Evolutionary conservation across 2,329 filamentous ascomycete genomes (phyloP).

Genomic region (Monosporascus ibericus): DNA sequence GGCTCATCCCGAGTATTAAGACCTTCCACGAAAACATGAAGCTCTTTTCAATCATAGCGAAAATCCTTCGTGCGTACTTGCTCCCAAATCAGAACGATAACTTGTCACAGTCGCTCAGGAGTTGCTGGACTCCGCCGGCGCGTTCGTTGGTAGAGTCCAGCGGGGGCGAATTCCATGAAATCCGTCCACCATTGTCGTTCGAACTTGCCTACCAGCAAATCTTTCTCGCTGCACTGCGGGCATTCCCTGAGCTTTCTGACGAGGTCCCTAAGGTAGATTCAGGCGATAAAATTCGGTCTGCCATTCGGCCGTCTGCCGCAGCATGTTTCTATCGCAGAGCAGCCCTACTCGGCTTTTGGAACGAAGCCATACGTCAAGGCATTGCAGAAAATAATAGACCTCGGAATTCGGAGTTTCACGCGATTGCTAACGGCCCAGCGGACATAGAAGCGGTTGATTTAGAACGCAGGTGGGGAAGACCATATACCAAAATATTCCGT

Average conservation of each 20-base stretch:
- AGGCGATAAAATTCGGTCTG: neutral
- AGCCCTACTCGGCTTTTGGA: neutral
- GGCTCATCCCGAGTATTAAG: neutral
- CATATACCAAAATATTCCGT: neutral
- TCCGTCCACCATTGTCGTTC: neutral
- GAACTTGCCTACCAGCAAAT: neutral
- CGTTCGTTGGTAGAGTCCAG: neutral
- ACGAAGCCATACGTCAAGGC: neutral
- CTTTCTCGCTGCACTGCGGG: neutral
- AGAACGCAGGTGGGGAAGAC: neutral
- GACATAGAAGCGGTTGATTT: neutral
- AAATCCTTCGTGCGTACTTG: neutral
- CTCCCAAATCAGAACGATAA: neutral
- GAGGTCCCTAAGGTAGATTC: neutral
- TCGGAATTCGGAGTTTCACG: neutral
- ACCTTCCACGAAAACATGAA: neutral
- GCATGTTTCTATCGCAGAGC: neutral
- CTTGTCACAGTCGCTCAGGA: neutral
- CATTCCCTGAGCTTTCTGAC: neutral
- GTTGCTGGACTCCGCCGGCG: neutral
- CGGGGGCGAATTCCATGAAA: neutral
- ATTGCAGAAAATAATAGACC: neutral
- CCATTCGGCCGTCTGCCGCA: neutral
- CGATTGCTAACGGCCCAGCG: neutral
- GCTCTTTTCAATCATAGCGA: neutral